Conservation (phyloP, 352 stramenopile genomes). For the Ophiocytium majus region DNA sequence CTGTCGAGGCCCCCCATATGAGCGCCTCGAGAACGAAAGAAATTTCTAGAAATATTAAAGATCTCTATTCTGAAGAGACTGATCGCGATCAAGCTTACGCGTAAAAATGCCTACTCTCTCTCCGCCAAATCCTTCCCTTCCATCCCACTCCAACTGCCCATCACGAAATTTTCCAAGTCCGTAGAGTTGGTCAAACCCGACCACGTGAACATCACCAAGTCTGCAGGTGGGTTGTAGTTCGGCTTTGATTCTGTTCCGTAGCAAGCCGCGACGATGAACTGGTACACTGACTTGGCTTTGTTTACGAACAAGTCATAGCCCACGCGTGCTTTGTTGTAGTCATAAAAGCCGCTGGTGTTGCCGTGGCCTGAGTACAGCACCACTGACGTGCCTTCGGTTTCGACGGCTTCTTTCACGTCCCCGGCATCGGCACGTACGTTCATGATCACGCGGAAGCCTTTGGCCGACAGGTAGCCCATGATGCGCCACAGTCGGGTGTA, state of each 20-base stretch:
- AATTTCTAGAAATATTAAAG: no score
- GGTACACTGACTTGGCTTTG: not conserved
- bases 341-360: not conserved
- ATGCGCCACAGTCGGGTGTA: not conserved
- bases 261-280: not conserved
- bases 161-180: not conserved
- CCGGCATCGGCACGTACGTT: not conserved
- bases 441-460: not conserved
- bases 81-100: no score
- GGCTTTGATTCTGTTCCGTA: not conserved
- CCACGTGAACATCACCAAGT: not conserved
- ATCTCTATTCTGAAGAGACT: no score
- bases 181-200: not conserved
- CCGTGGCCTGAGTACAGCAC: not conserved
- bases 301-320: not conserved
- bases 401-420: not conserved
- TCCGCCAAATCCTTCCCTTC: not conserved
- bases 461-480: not conserved
- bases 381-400: not conserved
- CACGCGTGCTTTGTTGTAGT: not conserved
- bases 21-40: no score
- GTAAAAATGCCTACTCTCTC: no score
- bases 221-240: not conserved
- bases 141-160: not conserved
- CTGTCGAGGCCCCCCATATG: no score